These are phyloP conservation scores for Thyridium curvatum DNA, from an alignment of 2,329 filamentous ascomycete genomes.

Conservation along the genomic window DNA sequence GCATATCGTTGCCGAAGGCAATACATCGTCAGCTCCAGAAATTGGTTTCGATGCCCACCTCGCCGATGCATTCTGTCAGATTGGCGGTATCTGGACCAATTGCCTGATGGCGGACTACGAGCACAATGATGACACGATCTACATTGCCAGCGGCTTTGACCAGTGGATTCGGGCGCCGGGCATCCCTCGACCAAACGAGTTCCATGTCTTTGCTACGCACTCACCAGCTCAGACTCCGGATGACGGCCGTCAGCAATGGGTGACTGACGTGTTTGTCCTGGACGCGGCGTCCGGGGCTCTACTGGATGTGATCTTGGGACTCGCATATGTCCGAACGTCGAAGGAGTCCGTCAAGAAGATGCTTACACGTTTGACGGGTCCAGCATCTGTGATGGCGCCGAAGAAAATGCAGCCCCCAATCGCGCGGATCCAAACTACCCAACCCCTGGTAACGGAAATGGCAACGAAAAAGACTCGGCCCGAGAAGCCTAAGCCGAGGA, in stretches of 20 bases:
- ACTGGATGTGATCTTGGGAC: conserved; percentile 24
- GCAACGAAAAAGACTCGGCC: neutral
- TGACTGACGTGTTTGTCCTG: conserved; percentile 28
- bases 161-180: conserved; percentile 24
- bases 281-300: conserved; percentile 19
- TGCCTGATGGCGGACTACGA: conserved; percentile 19
- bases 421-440: too few species aligned
- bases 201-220: conserved; percentile 20
- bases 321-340: conserved; percentile 19
- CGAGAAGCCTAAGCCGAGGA: conserved; percentile 1
- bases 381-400: too few species aligned
- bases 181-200: too few species aligned
- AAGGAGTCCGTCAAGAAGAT: conserved; percentile 21
- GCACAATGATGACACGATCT: conserved; percentile 22
- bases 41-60: conserved; percentile 18
- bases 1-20: conserved; percentile 11
- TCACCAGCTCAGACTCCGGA: too few species aligned
- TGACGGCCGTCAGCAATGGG: too few species aligned
- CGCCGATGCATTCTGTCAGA: conserved; percentile 25
- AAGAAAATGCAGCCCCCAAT: too few species aligned
- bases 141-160: conserved; percentile 22
- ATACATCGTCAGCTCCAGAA: too few species aligned
- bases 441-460: too few species aligned
- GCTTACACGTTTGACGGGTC: conserved; percentile 15
- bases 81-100: conserved; percentile 29